Percentiles rank a stretch among this genome's conserved stretches.
These are phyloP conservation scores for Breynia disticha DNA, from an alignment of 441 rosid species.

Conservation along the genomic window DNA sequence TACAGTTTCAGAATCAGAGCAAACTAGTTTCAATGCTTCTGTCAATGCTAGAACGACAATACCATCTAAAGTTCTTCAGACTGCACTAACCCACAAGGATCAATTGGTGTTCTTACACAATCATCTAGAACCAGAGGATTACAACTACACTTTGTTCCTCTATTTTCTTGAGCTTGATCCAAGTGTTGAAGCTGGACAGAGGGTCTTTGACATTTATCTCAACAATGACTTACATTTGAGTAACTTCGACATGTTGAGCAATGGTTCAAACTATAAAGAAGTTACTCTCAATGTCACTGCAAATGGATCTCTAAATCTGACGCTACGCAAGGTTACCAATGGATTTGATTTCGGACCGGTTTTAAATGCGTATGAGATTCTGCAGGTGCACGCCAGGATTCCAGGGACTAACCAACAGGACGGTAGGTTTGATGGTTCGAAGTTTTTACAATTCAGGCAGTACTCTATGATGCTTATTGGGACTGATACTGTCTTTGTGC, in stretches of 20 bases:
- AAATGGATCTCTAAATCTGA: constrained; percentile 43
- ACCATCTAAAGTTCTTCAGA: constrained; percentile 44
- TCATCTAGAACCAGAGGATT: constrained; percentile 21
- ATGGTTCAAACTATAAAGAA: constrained; percentile 32
- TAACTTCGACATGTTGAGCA: constrained; percentile 35
- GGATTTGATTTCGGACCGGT: constrained; percentile 46
- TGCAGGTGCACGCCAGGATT: constrained; percentile 28
- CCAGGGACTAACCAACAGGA: constrained; percentile 33
- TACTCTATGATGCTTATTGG: background rate
- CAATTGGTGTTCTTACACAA: constrained; percentile 31
- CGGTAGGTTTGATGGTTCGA: constrained; percentile 22
- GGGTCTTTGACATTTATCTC: constrained; percentile 45
- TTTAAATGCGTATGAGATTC: constrained; percentile 61
- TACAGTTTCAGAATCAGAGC: constrained; percentile 6
- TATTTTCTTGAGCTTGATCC: constrained; percentile 49
- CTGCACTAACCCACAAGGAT: constrained; percentile 27
- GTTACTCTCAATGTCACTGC: constrained; percentile 26
- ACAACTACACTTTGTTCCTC: constrained; percentile 43
- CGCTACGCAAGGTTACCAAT: constrained; percentile 34
- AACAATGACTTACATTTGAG: constrained; percentile 22
- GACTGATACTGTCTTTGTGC: background rate
- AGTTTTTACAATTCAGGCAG: background rate
- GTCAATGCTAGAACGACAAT: constrained; percentile 17
- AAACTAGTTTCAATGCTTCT: background rate
- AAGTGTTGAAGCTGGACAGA: constrained; percentile 25